Percentiles rank a stretch among this genome's conserved stretches.
Conservation (phyloP, 2,329 filamentous ascomycete genomes). For the Pseudogymnoascus sp. region DNA sequence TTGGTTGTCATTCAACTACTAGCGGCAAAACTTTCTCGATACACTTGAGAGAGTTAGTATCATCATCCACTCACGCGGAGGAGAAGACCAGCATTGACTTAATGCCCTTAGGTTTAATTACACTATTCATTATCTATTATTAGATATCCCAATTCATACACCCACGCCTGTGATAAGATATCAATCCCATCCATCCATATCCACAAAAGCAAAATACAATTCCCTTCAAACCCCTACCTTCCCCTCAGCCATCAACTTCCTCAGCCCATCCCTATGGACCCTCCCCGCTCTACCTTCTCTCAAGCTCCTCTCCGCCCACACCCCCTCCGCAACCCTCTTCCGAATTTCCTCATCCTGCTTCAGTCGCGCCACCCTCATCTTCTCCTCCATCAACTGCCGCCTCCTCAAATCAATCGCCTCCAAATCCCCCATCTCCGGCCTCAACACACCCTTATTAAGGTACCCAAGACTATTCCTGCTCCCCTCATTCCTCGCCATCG, state of each 20-base stretch:
- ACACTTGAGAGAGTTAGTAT: neutral
- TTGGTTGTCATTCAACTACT: no score
- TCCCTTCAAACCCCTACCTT: slow-evolving; percentile 8
- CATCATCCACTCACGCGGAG: neutral
- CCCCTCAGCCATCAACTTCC: neutral
- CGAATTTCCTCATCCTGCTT: slow-evolving; percentile 25
- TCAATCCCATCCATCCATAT: neutral
- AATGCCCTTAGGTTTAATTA: neutral
- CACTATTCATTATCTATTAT: slow-evolving; percentile 3
- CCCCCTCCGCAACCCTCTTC: neutral
- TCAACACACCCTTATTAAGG: neutral
- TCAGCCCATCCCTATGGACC: slow-evolving; percentile 8
- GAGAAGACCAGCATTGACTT: neutral
- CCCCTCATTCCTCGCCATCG: neutral
- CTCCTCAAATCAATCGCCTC: slow-evolving; percentile 4
- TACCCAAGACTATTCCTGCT: neutral
- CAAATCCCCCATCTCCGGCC: slow-evolving; percentile 5
- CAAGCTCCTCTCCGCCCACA: neutral
- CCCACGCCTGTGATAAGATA: neutral
- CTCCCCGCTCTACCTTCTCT: slow-evolving; percentile 10
- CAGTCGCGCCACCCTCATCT: slow-evolving; percentile 14
- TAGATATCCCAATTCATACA: neutral
- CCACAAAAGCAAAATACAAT: neutral
- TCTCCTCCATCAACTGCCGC: slow-evolving; percentile 2
- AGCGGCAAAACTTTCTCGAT: neutral